Conservation (phyloP, 495 filamentous ascomycete species). For the Clohesyomyces aquaticus region DNA sequence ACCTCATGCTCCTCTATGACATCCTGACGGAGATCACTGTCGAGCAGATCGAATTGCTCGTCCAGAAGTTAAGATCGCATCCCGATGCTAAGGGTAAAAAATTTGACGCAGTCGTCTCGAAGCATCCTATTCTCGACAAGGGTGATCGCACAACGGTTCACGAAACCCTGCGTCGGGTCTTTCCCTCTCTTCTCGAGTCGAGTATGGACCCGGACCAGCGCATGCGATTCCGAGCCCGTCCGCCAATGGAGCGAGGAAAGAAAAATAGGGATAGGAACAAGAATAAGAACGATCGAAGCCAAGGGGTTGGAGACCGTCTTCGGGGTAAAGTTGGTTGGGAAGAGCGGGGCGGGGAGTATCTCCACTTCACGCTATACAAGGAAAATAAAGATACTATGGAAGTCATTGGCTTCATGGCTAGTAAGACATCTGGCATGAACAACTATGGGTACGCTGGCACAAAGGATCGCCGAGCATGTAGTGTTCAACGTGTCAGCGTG, state of each 20-base stretch:
- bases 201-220: conserved; percentile 60
- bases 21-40: conserved; percentile 45
- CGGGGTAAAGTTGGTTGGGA: conserved; percentile 57
- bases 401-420: conserved; percentile 70
- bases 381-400: conserved; percentile 99
- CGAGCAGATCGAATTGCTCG: conserved; percentile 37
- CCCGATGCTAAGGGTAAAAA: conserved; percentile 48
- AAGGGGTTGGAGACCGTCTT: conserved; percentile 17
- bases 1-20: conserved; percentile 33
- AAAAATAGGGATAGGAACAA: conserved; percentile 21
- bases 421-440: conserved; percentile 68
- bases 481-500: conserved; percentile 80
- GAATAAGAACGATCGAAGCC: conserved; percentile 35
- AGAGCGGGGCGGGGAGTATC: conserved; percentile 73
- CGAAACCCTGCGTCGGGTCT: conserved; percentile 67
- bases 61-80: conserved; percentile 36
- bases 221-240: conserved; percentile 61
- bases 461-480: conserved; percentile 89
- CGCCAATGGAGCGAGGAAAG: conserved; percentile 37
- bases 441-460: conserved; percentile 87
- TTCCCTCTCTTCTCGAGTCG: conserved; percentile 68
- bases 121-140: conserved; percentile 58
- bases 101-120: conserved; percentile 45
- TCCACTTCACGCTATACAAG: conserved; percentile 95
- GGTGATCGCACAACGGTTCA: conserved; percentile 67